These are phyloP conservation scores for Cadophora luteo-olivacea DNA, from an alignment of 2,329 filamentous ascomycete species.

Conservation along the genomic window DNA sequence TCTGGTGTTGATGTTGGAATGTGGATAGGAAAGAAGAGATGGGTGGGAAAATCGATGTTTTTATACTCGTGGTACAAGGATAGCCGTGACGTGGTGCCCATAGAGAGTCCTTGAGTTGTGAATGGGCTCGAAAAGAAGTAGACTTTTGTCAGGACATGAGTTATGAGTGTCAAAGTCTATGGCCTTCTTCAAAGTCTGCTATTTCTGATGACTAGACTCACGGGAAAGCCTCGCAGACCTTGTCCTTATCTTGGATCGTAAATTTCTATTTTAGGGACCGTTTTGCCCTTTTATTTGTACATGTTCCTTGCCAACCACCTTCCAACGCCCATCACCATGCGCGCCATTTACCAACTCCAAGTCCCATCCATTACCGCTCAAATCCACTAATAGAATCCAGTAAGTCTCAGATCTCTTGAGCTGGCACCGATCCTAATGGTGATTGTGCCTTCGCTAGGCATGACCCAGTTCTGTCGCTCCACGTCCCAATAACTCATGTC, in stretches of 20 bases:
- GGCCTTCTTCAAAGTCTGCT: neutral
- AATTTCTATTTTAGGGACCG: neutral
- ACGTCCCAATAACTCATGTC: slow-evolving; percentile 72
- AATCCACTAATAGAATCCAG: slow-evolving; percentile 38
- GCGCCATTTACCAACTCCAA: neutral
- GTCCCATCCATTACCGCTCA: neutral
- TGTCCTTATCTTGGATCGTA: neutral
- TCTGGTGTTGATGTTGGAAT: neutral
- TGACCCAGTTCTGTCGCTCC: slow-evolving; percentile 67
- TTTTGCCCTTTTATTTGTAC: slow-evolving; percentile 8
- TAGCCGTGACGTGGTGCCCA: too few species aligned
- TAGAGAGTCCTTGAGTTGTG: neutral
- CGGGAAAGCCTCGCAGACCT: neutral
- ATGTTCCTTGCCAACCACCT: neutral
- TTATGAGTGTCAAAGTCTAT: neutral
- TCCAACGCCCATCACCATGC: neutral
- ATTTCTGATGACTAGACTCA: neutral
- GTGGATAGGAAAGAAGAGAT: neutral
- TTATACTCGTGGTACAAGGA: slow-evolving; percentile 3
- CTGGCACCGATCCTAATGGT: slow-evolving; percentile 50
- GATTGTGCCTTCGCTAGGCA: slow-evolving; percentile 55
- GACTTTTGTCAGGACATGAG: too few species aligned
- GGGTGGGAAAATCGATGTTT: neutral
- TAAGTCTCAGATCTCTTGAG: slow-evolving; percentile 46
- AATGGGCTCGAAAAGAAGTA: neutral